Evolutionary conservation across 257 asterid genomes (phyloP).

Genomic region (Apocynum venetum): DNA sequence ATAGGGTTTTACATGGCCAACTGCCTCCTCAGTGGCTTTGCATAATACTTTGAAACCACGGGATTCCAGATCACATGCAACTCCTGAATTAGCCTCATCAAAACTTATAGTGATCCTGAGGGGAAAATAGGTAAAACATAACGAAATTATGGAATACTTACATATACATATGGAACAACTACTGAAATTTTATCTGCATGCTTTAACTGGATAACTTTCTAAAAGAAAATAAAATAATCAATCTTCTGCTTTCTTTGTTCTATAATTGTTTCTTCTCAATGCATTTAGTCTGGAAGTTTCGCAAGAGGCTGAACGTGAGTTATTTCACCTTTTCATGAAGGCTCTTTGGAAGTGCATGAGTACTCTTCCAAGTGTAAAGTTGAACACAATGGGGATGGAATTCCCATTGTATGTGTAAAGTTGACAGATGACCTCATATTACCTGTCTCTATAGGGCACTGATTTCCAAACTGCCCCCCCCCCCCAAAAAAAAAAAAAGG

Average conservation of each 20-base stretch:
- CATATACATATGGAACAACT: neutral
- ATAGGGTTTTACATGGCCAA: slow-evolving; percentile 90
- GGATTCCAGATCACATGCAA: slow-evolving; percentile 94
- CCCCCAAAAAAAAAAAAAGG: neutral
- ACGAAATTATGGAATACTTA: neutral
- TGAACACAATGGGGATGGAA: neutral
- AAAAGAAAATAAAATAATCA: neutral
- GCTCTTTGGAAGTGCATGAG: neutral
- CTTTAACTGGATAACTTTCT: neutral
- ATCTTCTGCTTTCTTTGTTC: neutral
- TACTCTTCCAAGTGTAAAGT: neutral
- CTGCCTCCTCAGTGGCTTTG: slow-evolving; percentile 90
- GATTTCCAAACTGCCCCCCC: neutral
- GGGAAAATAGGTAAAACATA: neutral
- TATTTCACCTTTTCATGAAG: neutral
- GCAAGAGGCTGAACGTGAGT: neutral
- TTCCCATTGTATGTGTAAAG: neutral
- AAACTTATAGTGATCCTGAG: slow-evolving; percentile 65
- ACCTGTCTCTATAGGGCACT: neutral
- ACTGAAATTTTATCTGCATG: neutral
- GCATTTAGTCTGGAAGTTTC: neutral
- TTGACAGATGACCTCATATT: too few relatives aligned
- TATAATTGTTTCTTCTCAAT: neutral
- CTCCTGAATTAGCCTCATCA: slow-evolving; percentile 70
- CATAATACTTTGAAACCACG: slow-evolving; percentile 82